These are phyloP conservation scores for Capsicum baccatum DNA, from an alignment of 257 asterid genomes.

Conservation along the genomic window DNA sequence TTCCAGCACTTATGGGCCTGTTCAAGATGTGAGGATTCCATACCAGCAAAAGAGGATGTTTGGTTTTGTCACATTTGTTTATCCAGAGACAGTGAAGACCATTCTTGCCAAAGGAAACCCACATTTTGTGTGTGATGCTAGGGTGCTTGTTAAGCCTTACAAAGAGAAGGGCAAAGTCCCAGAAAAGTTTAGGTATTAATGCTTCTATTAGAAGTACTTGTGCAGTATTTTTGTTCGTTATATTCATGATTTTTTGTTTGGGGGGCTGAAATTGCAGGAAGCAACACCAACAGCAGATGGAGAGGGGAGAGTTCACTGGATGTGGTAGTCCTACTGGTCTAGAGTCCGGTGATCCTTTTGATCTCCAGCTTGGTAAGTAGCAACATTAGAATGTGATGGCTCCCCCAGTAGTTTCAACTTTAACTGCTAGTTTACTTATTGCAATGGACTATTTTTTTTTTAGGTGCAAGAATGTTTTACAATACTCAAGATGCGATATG, in stretches of 20 bases:
- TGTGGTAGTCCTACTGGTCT: slow-evolving; percentile 74
- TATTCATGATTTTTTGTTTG: neutral
- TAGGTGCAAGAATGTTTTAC: slow-evolving; percentile 61
- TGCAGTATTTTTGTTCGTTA: neutral
- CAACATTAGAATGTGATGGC: neutral
- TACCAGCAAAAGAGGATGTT: slow-evolving; percentile 83
- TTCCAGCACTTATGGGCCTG: slow-evolving; percentile 68
- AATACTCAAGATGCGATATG: slow-evolving; percentile 59
- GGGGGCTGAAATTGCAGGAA: slow-evolving; percentile 44
- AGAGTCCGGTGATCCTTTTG: slow-evolving; percentile 65
- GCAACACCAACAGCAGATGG: slow-evolving; percentile 54
- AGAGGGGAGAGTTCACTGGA: slow-evolving; percentile 62
- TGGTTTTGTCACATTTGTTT: slow-evolving; percentile 72
- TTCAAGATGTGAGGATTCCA: slow-evolving; percentile 76
- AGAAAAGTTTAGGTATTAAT: slow-evolving; percentile 56
- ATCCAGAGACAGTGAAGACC: slow-evolving; percentile 68
- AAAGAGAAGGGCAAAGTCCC: slow-evolving; percentile 80
- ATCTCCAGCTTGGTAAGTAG: slow-evolving; percentile 61
- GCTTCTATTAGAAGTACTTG: neutral
- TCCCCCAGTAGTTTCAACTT: neutral
- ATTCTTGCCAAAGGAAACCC: slow-evolving; percentile 81
- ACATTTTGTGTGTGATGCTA: slow-evolving; percentile 79
- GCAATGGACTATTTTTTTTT: neutral
- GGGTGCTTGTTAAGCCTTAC: slow-evolving; percentile 71
- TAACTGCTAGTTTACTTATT: neutral